Evolutionary conservation across 1,284 basidiomycete genomes (phyloP).

Genomic region (Xerocomus minutiporus): DNA sequence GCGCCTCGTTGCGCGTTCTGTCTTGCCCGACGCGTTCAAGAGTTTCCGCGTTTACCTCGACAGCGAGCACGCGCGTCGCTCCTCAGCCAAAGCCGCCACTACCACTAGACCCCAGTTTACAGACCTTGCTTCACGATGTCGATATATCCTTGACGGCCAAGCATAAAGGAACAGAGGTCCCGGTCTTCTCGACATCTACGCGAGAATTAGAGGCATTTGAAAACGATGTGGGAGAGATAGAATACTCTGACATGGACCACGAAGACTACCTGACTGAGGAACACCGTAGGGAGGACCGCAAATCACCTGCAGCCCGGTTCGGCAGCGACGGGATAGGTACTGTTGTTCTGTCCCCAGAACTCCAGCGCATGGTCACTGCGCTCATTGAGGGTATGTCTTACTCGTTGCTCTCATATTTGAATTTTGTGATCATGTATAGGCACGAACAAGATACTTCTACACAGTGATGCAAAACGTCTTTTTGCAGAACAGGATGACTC

Average conservation of each 20-base stretch:
- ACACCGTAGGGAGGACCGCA: slow-evolving; percentile 44
- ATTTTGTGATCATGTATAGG: slow-evolving; percentile 37
- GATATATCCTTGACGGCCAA: slow-evolving; percentile 58
- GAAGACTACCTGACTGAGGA: slow-evolving; percentile 28
- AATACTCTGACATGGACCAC: slow-evolving; percentile 24
- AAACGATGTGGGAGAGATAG: slow-evolving; percentile 26
- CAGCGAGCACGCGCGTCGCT: slow-evolving; percentile 11
- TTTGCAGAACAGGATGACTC: slow-evolving; percentile 42
- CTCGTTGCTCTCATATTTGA: slow-evolving; percentile 2
- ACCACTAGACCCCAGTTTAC: slow-evolving; percentile 59
- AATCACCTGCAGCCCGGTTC: slow-evolving; percentile 77
- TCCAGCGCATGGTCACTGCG: slow-evolving; percentile 54
- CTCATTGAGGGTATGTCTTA: slow-evolving; percentile 54
- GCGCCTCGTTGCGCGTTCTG: slow-evolving; percentile 22
- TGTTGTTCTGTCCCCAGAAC: slow-evolving; percentile 64
- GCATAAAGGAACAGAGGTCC: not conserved
- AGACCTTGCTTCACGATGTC: slow-evolving; percentile 56
- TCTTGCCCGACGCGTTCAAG: slow-evolving; percentile 20
- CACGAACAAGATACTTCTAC: slow-evolving; percentile 59
- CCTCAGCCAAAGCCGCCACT: slow-evolving; percentile 45
- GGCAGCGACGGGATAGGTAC: slow-evolving; percentile 70
- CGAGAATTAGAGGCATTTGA: slow-evolving; percentile 56
- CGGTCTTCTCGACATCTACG: slow-evolving; percentile 9
- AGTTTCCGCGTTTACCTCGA: slow-evolving; percentile 17
- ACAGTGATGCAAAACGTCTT: slow-evolving; percentile 65